phyloP scores from a whole-genome alignment of 2,329 filamentous ascomycete species.

The Fonsecaea nubica region DNA sequence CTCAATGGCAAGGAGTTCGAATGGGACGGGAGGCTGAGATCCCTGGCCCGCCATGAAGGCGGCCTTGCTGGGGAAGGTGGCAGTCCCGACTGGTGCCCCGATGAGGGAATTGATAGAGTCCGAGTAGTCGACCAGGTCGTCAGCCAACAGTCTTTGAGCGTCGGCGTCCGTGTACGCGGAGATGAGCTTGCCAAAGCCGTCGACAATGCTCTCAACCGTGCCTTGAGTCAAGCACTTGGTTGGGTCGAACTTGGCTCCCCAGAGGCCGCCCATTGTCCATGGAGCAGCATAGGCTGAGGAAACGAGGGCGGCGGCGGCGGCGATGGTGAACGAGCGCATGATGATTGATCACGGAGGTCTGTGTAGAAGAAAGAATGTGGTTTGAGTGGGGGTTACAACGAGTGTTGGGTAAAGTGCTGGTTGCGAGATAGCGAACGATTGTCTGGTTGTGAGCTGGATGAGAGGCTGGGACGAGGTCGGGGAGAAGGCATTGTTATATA shows the following conservation, averaged over 20 bases:
- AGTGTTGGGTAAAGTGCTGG: constrained; percentile 14
- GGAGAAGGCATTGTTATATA: constrained; percentile 20
- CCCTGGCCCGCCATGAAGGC: constrained; percentile 42
- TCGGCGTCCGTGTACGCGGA: constrained; percentile 30
- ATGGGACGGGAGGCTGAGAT: constrained; percentile 42
- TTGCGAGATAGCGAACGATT: constrained; percentile 1
- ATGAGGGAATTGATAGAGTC: constrained; percentile 46
- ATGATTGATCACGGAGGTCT: constrained; percentile 20
- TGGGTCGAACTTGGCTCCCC: constrained; percentile 25
- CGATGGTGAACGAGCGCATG: constrained; percentile 34
- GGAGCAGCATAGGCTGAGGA: constrained; percentile 30
- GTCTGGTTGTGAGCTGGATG: background rate
- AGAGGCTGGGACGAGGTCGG: background rate
- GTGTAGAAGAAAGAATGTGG: constrained; percentile 7
- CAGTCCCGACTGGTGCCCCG: constrained; percentile 41
- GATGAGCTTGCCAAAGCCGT: constrained; percentile 31
- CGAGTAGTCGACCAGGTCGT: constrained; percentile 43
- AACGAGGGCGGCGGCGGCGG: constrained; percentile 31
- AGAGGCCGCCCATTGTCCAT: constrained; percentile 26
- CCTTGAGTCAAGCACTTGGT: constrained; percentile 30
- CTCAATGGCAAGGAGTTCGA: constrained; percentile 40
- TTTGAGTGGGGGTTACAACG: background rate
- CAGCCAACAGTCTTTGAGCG: constrained; percentile 36
- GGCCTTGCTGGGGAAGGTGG: constrained; percentile 44
- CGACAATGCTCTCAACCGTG: constrained; percentile 28